Base-by-base conservation (phyloP, 768 basidiomycete species). In the Mrakia gelida region DNA sequence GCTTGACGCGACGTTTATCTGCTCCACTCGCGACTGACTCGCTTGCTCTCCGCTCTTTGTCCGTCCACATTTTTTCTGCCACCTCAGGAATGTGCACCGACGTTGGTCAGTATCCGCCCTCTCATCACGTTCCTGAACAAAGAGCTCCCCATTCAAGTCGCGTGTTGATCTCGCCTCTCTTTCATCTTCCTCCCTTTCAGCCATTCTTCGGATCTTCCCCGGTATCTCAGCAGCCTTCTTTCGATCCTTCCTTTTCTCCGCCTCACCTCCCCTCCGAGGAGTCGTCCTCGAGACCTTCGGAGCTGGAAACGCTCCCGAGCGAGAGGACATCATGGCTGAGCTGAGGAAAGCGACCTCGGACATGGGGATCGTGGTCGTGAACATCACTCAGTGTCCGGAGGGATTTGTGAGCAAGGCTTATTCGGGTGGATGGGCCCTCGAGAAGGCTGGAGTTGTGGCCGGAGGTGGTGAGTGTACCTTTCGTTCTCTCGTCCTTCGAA, bases 231-330 rank as follows among this genome's bases (percentile, higher is more conserved):
- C 78, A 23, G 68, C 89, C 87, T 79, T 79, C 67, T 74, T 79
- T 70, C 73, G 67, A 10, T 59, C 73, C 3, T 79, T 79, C 70
- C 70, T 79, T 32, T 26, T 90, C 92, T 4, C 95, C 95, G 82
- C 88, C 94, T 23, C 87, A 86, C 70, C 89, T 91, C 16, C 91
- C 92, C 74, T 81, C 11, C 88, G 88, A 43, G 95, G 94, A 5
- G 91, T 95, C 3, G 91, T 98, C 15, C 86, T 98, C 1, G 93
- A 96, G 83, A 93, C 92, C 2, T 98, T 93, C 83, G 95, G 95
- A 10, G 90, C 94, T 1, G 95, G 95, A 0, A 98, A 98, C 84
- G 93, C 94, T 15, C 94, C 95, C 0, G 91, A 93, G 81, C 88
- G 92, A 18, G 78, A 87, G 70, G 77, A 52, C 54, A 74, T 78